Percentiles rank a stretch among this genome's conserved stretches.
These are phyloP conservation scores for Ceriops zippeliana DNA, from an alignment of 345 rosid species.

Conservation along the genomic window DNA sequence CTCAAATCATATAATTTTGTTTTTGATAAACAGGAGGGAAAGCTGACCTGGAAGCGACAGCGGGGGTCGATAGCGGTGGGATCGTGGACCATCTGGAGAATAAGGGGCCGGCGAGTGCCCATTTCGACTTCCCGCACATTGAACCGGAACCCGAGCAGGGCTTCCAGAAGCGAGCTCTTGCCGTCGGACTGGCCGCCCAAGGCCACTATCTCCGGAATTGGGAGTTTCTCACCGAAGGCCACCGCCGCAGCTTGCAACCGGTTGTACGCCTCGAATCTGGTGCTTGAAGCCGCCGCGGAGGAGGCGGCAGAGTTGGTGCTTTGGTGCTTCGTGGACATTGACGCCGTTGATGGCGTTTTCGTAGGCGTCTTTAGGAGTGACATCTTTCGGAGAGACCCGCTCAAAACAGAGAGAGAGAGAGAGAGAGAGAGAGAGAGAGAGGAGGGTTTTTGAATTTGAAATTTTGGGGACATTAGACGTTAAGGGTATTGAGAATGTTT, in stretches of 20 bases:
- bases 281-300: constrained; percentile 18
- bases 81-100: constrained; percentile 95
- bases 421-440: too few species aligned
- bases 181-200: constrained; percentile 97
- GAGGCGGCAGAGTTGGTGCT: constrained; percentile 21
- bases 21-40: too few species aligned
- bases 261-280: constrained; percentile 94
- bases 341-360: constrained; percentile 46
- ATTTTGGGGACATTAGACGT: too few species aligned
- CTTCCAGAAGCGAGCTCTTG: constrained; percentile 92
- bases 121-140: constrained; percentile 96
- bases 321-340: constrained; percentile 19
- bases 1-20: too few species aligned
- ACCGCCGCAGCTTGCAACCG: constrained; percentile 92
- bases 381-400: too few species aligned
- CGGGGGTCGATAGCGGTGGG: constrained; percentile 79
- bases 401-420: too few species aligned
- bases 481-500: too few species aligned
- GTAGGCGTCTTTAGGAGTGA: constrained; percentile 46
- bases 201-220: constrained; percentile 94
- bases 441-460: too few species aligned
- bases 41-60: constrained; percentile 74
- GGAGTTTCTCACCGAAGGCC: constrained; percentile 95
- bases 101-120: constrained; percentile 94
- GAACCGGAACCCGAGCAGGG: constrained; percentile 86